Base-by-base conservation (phyloP, 805 yeast genomes). In the Saccharomycopsis oosterbeekiorum region DNA sequence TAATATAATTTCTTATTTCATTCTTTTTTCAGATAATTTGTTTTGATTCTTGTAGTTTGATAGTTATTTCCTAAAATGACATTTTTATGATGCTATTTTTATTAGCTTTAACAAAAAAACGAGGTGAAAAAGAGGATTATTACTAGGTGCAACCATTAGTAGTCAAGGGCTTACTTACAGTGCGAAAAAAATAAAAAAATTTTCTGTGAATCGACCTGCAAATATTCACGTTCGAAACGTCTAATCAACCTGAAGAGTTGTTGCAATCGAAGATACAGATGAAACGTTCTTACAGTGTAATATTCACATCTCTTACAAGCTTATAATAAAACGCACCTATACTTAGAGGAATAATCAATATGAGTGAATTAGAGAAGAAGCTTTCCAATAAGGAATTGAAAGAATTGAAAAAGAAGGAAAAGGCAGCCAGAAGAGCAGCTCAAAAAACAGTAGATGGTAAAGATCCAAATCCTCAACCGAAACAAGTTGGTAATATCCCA, bases 351-450 rank as follows among this genome's bases (percentile, higher is more conserved):
- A 9, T 4, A 17, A 10, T 47, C 15, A 9, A 21, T 24, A 47
- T 47, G 53, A 47, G 53, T 21, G 53, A 47, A 21, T 10, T 34
- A 5, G 53, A 47, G 21, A 47, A 47, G 53, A 51, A 62, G 21
- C 55, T 86, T 54, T 74, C 88, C 10, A 89, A 89, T 66, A 91
- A 90, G 68, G 96, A 92, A 72, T 77, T 89, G 64, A 92, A 92
- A 71, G 97, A 89, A 68, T 76, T 85, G 71, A 89, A 90, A 71
- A 92, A 91, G 77, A 83, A 83, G 68, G 96, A 91, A 69, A 92
- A 93, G 74, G 94, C 94, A 14, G 96, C 94, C 47, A 89, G 89
- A 71, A 80, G 98, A 71, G 94, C 97, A 1, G 96, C 97, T 1
- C 83, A 85, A 65, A 91, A 89, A 70, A 88, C 21, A 4, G 55